Evolutionary conservation across 2,329 filamentous ascomycete genomes (phyloP).

Genomic region (Hypoxylon rubiginosum): DNA sequence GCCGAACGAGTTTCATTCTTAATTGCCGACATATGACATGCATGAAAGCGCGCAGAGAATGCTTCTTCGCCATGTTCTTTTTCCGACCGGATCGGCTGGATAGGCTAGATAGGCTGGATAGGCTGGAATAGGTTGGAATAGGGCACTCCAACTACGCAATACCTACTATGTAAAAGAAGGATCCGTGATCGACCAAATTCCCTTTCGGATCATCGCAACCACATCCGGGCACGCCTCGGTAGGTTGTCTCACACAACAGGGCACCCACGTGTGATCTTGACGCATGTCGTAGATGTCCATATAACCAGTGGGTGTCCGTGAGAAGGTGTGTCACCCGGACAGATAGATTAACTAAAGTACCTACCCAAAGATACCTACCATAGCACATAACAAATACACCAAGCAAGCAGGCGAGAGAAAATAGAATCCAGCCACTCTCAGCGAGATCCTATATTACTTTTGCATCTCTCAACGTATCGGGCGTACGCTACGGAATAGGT

Average conservation of each 20-base stretch:
- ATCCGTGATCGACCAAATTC: constrained; percentile 11
- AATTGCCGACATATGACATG: constrained; percentile 42
- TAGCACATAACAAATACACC: not conserved
- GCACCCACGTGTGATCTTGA: constrained; percentile 37
- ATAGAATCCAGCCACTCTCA: constrained; percentile 3
- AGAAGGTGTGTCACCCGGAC: constrained; percentile 20
- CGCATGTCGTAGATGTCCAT: constrained; percentile 29
- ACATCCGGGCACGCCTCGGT: constrained; percentile 14
- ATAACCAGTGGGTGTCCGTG: not conserved
- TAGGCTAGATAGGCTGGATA: constrained; percentile 4
- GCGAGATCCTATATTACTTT: constrained; percentile 2
- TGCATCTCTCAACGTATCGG: not conserved
- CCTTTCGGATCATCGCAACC: constrained; percentile 17
- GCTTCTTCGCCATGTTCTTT: constrained; percentile 16
- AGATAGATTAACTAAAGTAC: not conserved
- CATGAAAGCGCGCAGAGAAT: constrained; percentile 37
- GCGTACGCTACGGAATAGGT: constrained; percentile 2
- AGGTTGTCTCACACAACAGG: constrained; percentile 31
- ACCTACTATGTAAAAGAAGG: not conserved
- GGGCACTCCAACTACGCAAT: constrained; percentile 6
- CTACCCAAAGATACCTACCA: not conserved
- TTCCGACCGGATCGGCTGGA: not conserved
- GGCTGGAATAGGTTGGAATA: constrained; percentile 2
- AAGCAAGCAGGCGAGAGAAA: constrained; percentile 2
- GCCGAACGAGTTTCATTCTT: constrained; percentile 20